Evolutionary conservation across 1,139 yeast genomes (phyloP).

Genomic region (Trichomonascaceae sp.): DNA sequence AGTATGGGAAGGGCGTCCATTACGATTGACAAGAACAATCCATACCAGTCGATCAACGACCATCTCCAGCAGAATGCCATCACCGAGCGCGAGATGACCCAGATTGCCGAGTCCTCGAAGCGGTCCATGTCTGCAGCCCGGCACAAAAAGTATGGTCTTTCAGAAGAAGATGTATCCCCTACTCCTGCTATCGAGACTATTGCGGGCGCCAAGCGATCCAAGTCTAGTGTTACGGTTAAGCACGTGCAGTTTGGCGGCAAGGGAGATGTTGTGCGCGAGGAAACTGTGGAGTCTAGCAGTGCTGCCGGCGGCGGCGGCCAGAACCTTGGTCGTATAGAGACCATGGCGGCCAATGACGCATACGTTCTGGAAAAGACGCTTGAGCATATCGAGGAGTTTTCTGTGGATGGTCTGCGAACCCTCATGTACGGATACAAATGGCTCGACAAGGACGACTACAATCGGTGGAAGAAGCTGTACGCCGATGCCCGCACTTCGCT

Average conservation of each 20-base stretch:
- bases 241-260: neutral
- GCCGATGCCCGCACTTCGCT: constrained; percentile 68
- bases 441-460: constrained; percentile 47
- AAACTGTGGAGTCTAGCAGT: constrained; percentile 1
- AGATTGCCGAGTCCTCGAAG: constrained; percentile 45
- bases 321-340: constrained; percentile 10
- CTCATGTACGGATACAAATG: constrained; percentile 70
- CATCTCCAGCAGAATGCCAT: constrained; percentile 33
- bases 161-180: constrained; percentile 60
- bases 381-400: constrained; percentile 84
- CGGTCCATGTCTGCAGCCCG: constrained; percentile 49
- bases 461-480: constrained; percentile 53
- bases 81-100: constrained; percentile 42
- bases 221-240: constrained; percentile 22
- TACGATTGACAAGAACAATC: constrained; percentile 18
- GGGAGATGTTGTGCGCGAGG: constrained; percentile 1
- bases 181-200: constrained; percentile 11
- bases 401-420: constrained; percentile 89
- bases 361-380: constrained; percentile 71
- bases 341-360: constrained; percentile 55
- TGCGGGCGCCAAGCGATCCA: constrained; percentile 8
- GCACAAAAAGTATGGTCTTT: constrained; percentile 40
- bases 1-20: constrained; percentile 16
- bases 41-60: constrained; percentile 36
- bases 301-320: constrained; percentile 2